Conservation (phyloP, 2,329 filamentous ascomycete species). For the Lecanosticta acicola region DNA sequence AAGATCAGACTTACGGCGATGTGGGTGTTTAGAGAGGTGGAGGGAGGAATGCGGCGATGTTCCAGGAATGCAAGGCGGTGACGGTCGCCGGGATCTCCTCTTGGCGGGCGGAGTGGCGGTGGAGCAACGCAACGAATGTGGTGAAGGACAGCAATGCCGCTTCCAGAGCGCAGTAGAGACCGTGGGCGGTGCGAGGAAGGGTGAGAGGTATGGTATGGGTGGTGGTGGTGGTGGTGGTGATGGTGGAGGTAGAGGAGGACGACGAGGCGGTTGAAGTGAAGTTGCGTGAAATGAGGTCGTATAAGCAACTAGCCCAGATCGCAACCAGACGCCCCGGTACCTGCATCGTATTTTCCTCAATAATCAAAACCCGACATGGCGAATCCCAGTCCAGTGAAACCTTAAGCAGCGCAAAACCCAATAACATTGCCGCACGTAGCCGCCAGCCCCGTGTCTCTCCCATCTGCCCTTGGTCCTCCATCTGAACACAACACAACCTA, state of each 20-base stretch:
- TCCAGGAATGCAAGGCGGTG: constrained; percentile 18
- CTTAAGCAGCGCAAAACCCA: too few relatives aligned
- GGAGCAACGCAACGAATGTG: constrained; percentile 20
- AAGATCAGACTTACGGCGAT: constrained; percentile 9
- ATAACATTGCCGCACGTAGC: too few relatives aligned
- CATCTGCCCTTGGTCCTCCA: too few relatives aligned
- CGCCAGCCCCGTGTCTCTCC: too few relatives aligned
- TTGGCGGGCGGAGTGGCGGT: constrained; percentile 1
- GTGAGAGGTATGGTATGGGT: too few relatives aligned
- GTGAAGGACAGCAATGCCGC: constrained; percentile 4
- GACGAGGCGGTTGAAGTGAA: constrained; percentile 1
- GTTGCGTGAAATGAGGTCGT: neutral
- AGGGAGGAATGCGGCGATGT: constrained; percentile 17
- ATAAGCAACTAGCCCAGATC: neutral
- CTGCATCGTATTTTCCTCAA: neutral
- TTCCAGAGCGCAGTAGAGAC: constrained; percentile 9
- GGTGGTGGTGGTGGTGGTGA: neutral
- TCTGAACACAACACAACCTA: too few relatives aligned
- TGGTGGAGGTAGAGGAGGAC: neutral
- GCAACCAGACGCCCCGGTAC: neutral
- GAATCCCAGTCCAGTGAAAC: too few relatives aligned
- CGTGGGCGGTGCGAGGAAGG: too few relatives aligned
- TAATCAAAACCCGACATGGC: neutral
- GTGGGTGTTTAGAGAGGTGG: constrained; percentile 7
- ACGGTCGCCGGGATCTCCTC: neutral